Percentiles rank a stretch among this genome's conserved stretches.
These are phyloP conservation scores for Cladosporium velox DNA, from an alignment of 2,329 filamentous ascomycete species.

Conservation along the genomic window DNA sequence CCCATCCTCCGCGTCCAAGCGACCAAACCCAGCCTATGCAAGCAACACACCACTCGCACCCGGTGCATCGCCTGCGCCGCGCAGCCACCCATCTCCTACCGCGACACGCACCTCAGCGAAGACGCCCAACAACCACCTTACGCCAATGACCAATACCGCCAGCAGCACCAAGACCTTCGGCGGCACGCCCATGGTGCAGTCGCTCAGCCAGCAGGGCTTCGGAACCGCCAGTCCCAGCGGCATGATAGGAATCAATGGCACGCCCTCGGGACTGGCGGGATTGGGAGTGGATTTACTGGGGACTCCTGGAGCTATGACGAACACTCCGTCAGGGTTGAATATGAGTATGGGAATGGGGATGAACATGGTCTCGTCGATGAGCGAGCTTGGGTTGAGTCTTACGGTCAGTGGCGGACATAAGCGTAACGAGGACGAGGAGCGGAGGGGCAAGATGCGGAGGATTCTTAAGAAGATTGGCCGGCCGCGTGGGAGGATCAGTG, in stretches of 20 bases:
- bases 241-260: slow-evolving; percentile 32
- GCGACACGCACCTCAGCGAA: slow-evolving; percentile 38
- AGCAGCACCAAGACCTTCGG: slow-evolving; percentile 34
- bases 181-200: slow-evolving; percentile 37
- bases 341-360: slow-evolving; percentile 32
- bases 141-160: slow-evolving; percentile 29
- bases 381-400: slow-evolving; percentile 46
- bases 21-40: slow-evolving; percentile 26
- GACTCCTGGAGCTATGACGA: slow-evolving; percentile 45
- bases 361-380: slow-evolving; percentile 43
- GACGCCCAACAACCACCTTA: slow-evolving; percentile 40
- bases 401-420: slow-evolving; percentile 37
- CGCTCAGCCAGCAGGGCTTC: slow-evolving; percentile 35
- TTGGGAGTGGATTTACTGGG: slow-evolving; percentile 35
- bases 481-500: slow-evolving; percentile 70
- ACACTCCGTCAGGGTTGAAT: slow-evolving; percentile 29
- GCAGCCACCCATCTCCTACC: slow-evolving; percentile 33
- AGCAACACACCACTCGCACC: slow-evolving; percentile 41
- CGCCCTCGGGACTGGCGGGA: slow-evolving; percentile 29
- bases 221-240: slow-evolving; percentile 31
- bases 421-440: slow-evolving; percentile 56
- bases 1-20: slow-evolving; percentile 35
- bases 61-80: slow-evolving; percentile 44
- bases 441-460: slow-evolving; percentile 55
- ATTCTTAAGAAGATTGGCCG: slow-evolving; percentile 68